phyloP scores from a whole-genome alignment of 2,329 filamentous ascomycete species.

The Fusarium gaditjirri region DNA sequence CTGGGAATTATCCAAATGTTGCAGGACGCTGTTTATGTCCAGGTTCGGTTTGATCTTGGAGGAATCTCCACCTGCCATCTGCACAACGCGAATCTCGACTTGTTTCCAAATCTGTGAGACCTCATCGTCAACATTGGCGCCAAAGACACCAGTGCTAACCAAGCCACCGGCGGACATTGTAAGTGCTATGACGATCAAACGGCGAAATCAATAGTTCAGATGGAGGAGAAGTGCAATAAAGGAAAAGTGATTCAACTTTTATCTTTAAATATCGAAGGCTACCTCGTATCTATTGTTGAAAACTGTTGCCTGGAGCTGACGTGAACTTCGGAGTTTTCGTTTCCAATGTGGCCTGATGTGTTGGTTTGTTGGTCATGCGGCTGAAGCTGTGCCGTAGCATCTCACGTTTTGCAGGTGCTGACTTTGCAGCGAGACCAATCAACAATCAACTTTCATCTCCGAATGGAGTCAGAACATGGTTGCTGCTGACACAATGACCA shows the following conservation, averaged over 20 bases:
- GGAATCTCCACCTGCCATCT: background rate
- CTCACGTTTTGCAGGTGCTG: background rate
- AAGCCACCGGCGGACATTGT: background rate
- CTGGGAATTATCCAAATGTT: background rate
- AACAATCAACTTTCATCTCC: accelerated
- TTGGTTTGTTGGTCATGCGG: background rate
- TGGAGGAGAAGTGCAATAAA: background rate
- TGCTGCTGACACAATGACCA: background rate
- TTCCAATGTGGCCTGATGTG: background rate
- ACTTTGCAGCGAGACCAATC: background rate
- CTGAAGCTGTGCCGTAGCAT: background rate
- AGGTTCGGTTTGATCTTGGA: background rate
- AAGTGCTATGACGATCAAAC: background rate
- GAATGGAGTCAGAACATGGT: background rate
- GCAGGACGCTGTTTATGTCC: background rate
- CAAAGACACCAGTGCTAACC: background rate
- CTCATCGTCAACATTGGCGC: background rate
- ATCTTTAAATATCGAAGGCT: accelerated
- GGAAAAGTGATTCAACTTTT: accelerated
- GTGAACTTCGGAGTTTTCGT: accelerated
- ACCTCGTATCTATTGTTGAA: accelerated
- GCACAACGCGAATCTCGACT: background rate
- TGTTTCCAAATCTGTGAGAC: background rate
- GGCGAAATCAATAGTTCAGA: background rate
- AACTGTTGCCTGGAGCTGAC: background rate